phyloP scores from a whole-genome alignment of 75 land plant species.

The Chamaecyparis obtusa region DNA sequence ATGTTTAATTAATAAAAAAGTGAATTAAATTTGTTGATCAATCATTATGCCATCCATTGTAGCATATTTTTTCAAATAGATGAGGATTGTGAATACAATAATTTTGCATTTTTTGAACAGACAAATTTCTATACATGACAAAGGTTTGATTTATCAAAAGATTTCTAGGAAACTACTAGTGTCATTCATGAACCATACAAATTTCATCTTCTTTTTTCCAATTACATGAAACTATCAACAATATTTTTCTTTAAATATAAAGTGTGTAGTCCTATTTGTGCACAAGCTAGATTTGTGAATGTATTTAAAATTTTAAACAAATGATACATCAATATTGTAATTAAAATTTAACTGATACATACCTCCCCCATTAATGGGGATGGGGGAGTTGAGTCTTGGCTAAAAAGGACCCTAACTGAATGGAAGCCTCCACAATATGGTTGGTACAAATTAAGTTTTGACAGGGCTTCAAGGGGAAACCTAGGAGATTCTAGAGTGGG shows the following conservation, averaged over 20 bases:
- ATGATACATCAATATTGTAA: not conserved
- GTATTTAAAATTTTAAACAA: not conserved
- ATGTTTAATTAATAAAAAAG: not conserved
- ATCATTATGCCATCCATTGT: not conserved
- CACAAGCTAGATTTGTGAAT: not conserved
- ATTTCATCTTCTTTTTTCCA: not conserved
- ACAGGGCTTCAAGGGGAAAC: no score
- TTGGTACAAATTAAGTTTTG: no score
- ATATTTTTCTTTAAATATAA: not conserved
- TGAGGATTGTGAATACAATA: not conserved
- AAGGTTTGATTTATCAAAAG: not conserved
- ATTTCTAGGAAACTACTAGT: not conserved
- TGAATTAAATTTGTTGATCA: not conserved
- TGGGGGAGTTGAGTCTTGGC: no score
- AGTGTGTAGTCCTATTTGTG: not conserved
- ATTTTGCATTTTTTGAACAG: not conserved
- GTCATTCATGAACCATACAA: not conserved
- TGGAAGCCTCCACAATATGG: no score
- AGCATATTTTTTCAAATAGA: conserved; percentile 3
- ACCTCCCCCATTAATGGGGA: not conserved
- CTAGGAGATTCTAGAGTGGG: no score
- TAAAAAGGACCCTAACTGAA: no score
- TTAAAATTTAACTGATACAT: not conserved
- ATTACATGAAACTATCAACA: not conserved
- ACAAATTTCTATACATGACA: not conserved